Conservation (phyloP, 2,329 filamentous ascomycete genomes). For the Neonectria coccinea region DNA sequence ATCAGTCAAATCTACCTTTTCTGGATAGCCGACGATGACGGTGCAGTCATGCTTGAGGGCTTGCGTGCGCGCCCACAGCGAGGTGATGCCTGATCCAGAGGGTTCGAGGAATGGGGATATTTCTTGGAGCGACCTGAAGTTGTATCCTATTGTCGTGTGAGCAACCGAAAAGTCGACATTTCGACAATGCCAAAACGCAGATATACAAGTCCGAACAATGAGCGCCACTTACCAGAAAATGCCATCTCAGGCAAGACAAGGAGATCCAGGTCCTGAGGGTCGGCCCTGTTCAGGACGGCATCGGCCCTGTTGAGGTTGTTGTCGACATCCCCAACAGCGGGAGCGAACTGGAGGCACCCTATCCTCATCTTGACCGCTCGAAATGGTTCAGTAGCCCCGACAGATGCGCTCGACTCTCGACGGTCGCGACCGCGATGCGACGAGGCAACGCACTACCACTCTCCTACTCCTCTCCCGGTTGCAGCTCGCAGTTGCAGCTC, state of each 20-base stretch:
- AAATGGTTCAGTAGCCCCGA: neutral
- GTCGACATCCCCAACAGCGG: conserved; percentile 22
- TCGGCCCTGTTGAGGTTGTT: conserved; percentile 25
- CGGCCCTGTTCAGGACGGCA: conserved; percentile 14
- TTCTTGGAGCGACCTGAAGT: conserved; percentile 76
- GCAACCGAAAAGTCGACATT: neutral
- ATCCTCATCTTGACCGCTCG: conserved; percentile 13
- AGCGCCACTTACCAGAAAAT: conserved; percentile 15
- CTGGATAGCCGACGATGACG: conserved; percentile 80
- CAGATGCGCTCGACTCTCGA: neutral
- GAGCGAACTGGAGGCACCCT: conserved; percentile 22
- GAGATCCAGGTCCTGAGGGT: conserved; percentile 19
- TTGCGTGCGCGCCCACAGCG: conserved; percentile 76
- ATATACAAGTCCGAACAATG: neutral
- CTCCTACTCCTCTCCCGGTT: conserved; percentile 15
- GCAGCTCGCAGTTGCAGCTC: conserved; percentile 19
- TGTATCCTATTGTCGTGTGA: conserved; percentile 70
- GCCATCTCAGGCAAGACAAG: conserved; percentile 23
- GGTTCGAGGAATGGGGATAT: conserved; percentile 78
- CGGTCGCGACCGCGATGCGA: conserved; percentile 1
- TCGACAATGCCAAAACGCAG: neutral
- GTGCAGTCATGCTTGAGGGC: conserved; percentile 75
- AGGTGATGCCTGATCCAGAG: conserved; percentile 72
- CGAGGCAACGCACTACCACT: neutral
- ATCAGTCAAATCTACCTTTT: conserved; percentile 66